Evolutionary conservation across 2,329 filamentous ascomycete species (phyloP).

Genomic region (Pestalotiopsis sp.): DNA sequence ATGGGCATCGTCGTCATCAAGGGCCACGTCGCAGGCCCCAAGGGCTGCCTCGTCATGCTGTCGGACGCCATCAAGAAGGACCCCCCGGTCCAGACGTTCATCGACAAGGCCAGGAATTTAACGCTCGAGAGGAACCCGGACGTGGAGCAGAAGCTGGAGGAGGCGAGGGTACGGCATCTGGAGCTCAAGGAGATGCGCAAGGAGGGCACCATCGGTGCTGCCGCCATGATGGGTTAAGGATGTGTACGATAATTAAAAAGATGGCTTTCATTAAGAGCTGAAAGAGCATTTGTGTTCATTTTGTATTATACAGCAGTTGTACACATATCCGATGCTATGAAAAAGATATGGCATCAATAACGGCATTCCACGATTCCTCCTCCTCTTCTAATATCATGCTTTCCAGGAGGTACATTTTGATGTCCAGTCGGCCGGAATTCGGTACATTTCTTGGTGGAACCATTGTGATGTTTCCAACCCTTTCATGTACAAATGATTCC

Average conservation of each 20-base stretch:
- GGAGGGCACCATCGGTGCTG: conserved; percentile 41
- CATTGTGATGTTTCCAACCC: not conserved
- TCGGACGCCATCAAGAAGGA: conserved; percentile 90
- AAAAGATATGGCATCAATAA: not conserved
- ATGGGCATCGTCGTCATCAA: conserved; percentile 88
- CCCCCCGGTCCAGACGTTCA: conserved; percentile 52
- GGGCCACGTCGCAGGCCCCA: conserved; percentile 85
- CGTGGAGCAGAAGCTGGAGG: conserved; percentile 47
- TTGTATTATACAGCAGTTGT: conserved; percentile 33
- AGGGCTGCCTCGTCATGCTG: conserved; percentile 81
- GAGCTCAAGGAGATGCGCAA: conserved; percentile 55
- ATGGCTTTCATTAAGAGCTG: conserved; percentile 3
- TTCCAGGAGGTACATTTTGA: not conserved
- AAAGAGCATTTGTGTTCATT: conserved; percentile 10
- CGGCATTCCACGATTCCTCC: conserved; percentile 4
- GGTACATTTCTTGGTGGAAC: not conserved
- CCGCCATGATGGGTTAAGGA: conserved; percentile 26
- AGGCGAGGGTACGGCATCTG: conserved; percentile 53
- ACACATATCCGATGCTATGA: conserved; percentile 22
- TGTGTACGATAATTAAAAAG: conserved; percentile 1
- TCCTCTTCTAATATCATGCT: not conserved
- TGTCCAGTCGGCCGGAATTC: not conserved
- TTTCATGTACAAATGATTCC: not conserved
- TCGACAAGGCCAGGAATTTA: conserved; percentile 46
- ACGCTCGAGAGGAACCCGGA: conserved; percentile 51